phyloP scores from a whole-genome alignment of 2,329 filamentous ascomycete species.

The Diaporthe capsici region DNA sequence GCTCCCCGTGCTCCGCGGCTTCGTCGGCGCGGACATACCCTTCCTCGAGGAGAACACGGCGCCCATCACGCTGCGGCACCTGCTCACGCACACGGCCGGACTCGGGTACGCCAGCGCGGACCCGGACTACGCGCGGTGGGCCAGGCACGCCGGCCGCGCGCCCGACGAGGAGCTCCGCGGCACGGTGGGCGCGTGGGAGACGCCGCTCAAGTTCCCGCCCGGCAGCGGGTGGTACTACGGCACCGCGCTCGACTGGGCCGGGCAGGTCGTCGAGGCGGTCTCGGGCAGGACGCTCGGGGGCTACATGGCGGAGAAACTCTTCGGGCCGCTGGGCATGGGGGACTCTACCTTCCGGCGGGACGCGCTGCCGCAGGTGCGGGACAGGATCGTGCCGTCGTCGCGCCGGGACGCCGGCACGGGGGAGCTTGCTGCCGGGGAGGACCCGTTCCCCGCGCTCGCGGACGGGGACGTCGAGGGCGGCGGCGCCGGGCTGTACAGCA shows the following conservation, averaged over 20 bases:
- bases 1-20: conserved; percentile 53
- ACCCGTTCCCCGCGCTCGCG: conserved; percentile 43
- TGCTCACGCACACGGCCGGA: conserved; percentile 66
- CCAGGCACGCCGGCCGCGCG: conserved; percentile 50
- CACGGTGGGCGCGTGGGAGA: conserved; percentile 55
- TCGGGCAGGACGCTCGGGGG: conserved; percentile 53
- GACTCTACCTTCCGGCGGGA: conserved; percentile 53
- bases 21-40: conserved; percentile 53
- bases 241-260: conserved; percentile 62
- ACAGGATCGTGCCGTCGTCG: conserved; percentile 38
- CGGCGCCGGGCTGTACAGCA: conserved; percentile 60
- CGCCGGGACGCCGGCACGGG: conserved; percentile 41
- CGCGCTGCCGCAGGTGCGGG: conserved; percentile 35
- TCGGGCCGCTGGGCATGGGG: conserved; percentile 53
- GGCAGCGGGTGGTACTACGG: conserved; percentile 67
- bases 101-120: conserved; percentile 59
- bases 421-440: conserved; percentile 17
- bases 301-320: conserved; percentile 56
- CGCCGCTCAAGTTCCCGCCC: conserved; percentile 60
- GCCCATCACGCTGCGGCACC: conserved; percentile 56
- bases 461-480: conserved; percentile 57
- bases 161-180: conserved; percentile 50
- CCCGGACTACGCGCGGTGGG: conserved; percentile 58
- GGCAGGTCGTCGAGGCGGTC: conserved; percentile 57
- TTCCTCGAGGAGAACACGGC: conserved; percentile 54